Base-by-base conservation (phyloP, 1,139 yeast species). In the Eremothecium gossypii region DNA sequence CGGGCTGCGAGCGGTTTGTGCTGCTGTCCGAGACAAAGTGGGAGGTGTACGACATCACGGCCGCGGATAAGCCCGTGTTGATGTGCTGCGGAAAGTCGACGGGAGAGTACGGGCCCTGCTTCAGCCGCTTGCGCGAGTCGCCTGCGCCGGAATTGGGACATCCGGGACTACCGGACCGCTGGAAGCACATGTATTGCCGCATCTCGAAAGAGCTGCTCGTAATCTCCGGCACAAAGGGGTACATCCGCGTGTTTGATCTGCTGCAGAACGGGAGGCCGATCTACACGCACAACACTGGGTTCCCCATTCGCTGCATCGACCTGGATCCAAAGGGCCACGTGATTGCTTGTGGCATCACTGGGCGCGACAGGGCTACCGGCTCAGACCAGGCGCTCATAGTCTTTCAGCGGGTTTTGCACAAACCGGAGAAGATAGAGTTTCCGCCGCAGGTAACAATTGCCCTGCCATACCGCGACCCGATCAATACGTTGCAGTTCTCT, bases 381-480 rank as follows among this genome's bases (percentile, higher is more conserved):
- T 72, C 77, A 33, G 94, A 83, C 52, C 95, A 84, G 54, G 93
- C 95, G 3, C 74, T 87, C 56, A 74, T 87, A 14, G 76, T 82
- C 7, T 64, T 87, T 41, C 85, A 85, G 50, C 70, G 63, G 57
- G 20, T 60, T 60, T 45, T 44, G 43, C 27, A 35, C 11, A 6
- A 26, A 3, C 9, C 20, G 13, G 30, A 74, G 69, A 17, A 74
- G 69, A 45, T 45, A 36, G 50, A 49, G 13, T 50, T 58, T 27
- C 47, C 44, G 10, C 44, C 55, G n/a, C 82, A 83, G 4, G 74
- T 81, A 4, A 78, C 93, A 2, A 81, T 87, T 33, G 80, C 94
- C 0, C 70, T 84, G 41, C 96, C 96, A 0, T 85, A 84, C 59
- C 67, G 86, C 36, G 96, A 87, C 60, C 94, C 95, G 0, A 77